Evolutionary conservation across 352 stramenopile species (phyloP).

Genomic region (Pythium sukuiense): DNA sequence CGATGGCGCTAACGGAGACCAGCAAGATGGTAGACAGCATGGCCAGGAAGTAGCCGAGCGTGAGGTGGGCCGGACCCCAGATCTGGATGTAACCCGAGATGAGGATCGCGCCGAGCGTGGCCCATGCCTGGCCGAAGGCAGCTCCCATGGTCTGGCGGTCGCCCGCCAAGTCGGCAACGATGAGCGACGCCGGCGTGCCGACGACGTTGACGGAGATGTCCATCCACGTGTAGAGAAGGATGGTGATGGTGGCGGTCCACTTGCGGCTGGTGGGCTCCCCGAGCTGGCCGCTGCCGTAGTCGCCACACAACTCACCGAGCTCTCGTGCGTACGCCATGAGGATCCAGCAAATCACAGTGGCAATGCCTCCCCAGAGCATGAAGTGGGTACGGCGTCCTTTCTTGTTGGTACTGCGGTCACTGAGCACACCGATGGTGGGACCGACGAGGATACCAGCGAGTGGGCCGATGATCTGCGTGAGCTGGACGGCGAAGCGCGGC

Average conservation of each 20-base stretch:
- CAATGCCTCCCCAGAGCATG: not conserved
- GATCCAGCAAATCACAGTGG: not conserved
- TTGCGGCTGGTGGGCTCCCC: not conserved
- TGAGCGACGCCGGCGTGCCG: not conserved
- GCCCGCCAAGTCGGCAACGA: not conserved
- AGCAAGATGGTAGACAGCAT: not conserved
- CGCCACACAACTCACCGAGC: not conserved
- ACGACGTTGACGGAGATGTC: not conserved
- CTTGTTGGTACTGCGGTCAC: constrained; percentile 30
- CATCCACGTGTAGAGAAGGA: not conserved
- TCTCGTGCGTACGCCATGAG: not conserved
- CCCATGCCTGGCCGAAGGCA: not conserved
- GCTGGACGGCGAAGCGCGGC: constrained; percentile 43
- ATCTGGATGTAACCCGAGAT: not conserved
- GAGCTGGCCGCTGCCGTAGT: not conserved
- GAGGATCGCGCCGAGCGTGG: not conserved
- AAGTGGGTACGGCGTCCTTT: not conserved
- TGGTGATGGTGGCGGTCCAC: not conserved
- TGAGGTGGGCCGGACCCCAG: not conserved
- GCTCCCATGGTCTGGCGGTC: not conserved
- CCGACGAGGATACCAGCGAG: constrained; percentile 47
- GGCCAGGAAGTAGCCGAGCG: not conserved
- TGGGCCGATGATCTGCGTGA: constrained; percentile 53
- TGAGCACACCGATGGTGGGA: constrained; percentile 47
- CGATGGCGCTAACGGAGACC: not conserved